A percentile compares a stretch with the other conserved stretches of the same genome.
Evolutionary conservation across 179 eudicot genomes (phyloP).

Genomic region (Spinacia oleracea): DNA sequence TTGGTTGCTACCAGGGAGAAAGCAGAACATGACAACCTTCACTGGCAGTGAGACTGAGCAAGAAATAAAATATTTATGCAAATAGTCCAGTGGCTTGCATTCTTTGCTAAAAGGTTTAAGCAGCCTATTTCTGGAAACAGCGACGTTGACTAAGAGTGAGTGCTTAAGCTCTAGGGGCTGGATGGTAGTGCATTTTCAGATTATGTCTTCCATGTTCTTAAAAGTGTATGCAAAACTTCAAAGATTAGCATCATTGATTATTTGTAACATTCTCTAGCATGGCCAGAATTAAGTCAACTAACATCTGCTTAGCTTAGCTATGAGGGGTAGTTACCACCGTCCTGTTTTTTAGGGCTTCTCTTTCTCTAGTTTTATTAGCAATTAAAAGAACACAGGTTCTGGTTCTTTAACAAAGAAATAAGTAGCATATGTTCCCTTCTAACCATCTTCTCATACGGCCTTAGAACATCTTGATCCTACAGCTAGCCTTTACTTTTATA

Average conservation of each 20-base stretch:
- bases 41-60: neutral
- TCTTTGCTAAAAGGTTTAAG: neutral
- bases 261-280: neutral
- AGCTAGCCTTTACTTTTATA: neutral
- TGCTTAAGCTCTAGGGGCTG: neutral
- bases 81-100: neutral
- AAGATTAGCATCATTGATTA: neutral
- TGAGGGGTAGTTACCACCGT: neutral
- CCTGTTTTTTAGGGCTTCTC: neutral
- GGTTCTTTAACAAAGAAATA: neutral
- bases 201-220: neutral
- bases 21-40: neutral
- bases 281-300: neutral
- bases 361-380: neutral
- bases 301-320: neutral
- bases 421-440: neutral
- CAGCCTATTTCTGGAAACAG: no score
- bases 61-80: neutral
- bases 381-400: neutral
- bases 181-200: neutral
- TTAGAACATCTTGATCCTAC: neutral
- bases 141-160: neutral
- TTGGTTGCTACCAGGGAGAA: neutral
- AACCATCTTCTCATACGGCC: neutral
- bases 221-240: neutral